These are phyloP conservation scores for Calonectria multiphialidica DNA, from an alignment of 2,329 filamentous ascomycete species.

Conservation along the genomic window DNA sequence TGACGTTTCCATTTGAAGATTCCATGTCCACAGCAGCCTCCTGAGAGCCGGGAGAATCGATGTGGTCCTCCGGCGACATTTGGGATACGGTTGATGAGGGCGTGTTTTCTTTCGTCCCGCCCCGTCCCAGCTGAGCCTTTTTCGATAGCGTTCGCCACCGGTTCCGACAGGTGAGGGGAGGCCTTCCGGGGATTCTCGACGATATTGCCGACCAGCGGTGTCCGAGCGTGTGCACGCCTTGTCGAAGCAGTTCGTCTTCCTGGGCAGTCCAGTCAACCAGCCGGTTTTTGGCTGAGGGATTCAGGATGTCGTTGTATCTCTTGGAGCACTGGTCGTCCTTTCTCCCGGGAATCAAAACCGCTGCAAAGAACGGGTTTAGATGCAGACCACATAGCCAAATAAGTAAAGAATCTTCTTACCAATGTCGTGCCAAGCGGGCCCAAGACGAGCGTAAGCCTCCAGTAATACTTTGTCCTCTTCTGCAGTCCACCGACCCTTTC, in stretches of 20 bases:
- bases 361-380: conserved; percentile 9
- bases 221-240: conserved; percentile 41
- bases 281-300: conserved; percentile 41
- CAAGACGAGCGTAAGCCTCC: conserved; percentile 43
- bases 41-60: conserved; percentile 32
- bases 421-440: conserved; percentile 44
- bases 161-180: conserved; percentile 46
- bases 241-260: conserved; percentile 39
- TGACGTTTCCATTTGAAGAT: neutral
- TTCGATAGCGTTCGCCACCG: conserved; percentile 41
- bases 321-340: conserved; percentile 48
- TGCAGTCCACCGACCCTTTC: conserved; percentile 45
- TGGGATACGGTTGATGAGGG: conserved; percentile 34
- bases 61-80: conserved; percentile 31
- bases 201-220: conserved; percentile 46
- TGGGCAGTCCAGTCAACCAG: conserved; percentile 42
- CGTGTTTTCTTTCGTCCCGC: conserved; percentile 33
- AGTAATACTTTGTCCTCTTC: conserved; percentile 45
- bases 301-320: conserved; percentile 45
- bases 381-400: neutral
- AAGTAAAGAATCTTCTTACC: conserved; percentile 23
- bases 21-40: conserved; percentile 15
- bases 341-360: conserved; percentile 42
- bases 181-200: conserved; percentile 38
- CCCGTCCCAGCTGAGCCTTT: conserved; percentile 25